Conservation (phyloP, 2,329 filamentous ascomycete species). For the Chlorencoelia australis region DNA sequence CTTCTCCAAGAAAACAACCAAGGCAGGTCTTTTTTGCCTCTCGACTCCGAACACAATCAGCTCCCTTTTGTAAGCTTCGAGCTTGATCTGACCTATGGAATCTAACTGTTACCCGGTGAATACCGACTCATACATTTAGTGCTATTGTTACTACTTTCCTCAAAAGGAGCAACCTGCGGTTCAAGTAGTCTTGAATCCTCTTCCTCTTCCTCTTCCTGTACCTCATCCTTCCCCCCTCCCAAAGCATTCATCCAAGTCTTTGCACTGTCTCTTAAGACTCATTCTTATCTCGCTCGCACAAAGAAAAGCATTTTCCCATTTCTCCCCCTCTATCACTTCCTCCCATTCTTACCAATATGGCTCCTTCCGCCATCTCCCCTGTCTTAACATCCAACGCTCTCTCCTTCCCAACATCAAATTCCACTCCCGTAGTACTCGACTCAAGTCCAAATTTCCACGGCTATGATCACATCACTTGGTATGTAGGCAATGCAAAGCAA, state of each 20-base stretch:
- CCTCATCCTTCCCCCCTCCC: slow-evolving; percentile 2
- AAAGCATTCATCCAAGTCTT: not conserved
- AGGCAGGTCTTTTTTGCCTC: too few species aligned
- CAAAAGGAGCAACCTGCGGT: too few species aligned
- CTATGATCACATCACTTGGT: slow-evolving; percentile 93
- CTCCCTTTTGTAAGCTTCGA: too few species aligned
- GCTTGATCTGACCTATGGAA: too few species aligned
- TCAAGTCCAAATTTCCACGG: slow-evolving; percentile 56
- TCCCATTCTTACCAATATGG: slow-evolving; percentile 13
- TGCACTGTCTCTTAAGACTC: too few species aligned
- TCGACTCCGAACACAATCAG: too few species aligned
- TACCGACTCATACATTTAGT: too few species aligned
- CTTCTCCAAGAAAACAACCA: too few species aligned
- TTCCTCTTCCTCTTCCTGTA: not conserved
- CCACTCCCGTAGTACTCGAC: slow-evolving; percentile 1
- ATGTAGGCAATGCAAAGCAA: slow-evolving; percentile 94
- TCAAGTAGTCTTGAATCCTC: not conserved
- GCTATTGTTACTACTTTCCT: not conserved
- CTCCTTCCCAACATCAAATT: slow-evolving; percentile 25
- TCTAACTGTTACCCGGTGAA: too few species aligned
- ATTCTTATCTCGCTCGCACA: too few species aligned
- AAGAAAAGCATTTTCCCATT: too few species aligned
- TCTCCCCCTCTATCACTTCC: not conserved
- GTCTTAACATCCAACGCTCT: slow-evolving; percentile 21
- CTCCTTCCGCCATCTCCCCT: slow-evolving; percentile 15